Evolutionary conservation across 2,329 filamentous ascomycete species (phyloP).

Genomic region (Apiospora phragmitis): DNA sequence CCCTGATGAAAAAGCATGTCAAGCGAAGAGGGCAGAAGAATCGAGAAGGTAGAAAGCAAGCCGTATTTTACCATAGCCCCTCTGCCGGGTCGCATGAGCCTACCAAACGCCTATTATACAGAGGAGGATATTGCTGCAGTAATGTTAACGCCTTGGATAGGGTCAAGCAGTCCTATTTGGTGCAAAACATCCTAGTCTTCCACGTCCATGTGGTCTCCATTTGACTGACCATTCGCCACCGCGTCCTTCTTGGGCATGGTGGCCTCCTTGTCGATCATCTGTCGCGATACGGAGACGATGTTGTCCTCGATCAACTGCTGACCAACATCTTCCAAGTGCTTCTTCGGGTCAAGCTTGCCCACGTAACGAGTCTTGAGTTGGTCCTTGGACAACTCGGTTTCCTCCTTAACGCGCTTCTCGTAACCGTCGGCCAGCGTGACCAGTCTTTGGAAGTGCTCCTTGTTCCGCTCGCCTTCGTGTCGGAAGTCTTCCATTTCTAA

Average conservation of each 20-base stretch:
- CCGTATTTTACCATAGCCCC: slow-evolving; percentile 28
- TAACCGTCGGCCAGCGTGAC: slow-evolving; percentile 92
- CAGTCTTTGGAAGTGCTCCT: slow-evolving; percentile 83
- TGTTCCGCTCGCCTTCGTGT: slow-evolving; percentile 79
- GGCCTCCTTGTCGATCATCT: slow-evolving; percentile 99
- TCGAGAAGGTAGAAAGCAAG: slow-evolving; percentile 23
- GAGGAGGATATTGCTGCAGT: slow-evolving; percentile 16
- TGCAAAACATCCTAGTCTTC: slow-evolving; percentile 52
- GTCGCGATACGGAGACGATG: slow-evolving; percentile 94
- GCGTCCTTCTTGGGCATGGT: slow-evolving; percentile 76
- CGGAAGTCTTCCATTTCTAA: slow-evolving; percentile 96
- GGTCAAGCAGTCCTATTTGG: slow-evolving; percentile 15
- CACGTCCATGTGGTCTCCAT: slow-evolving; percentile 67
- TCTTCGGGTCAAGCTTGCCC: slow-evolving; percentile 98
- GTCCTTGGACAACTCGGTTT: slow-evolving; percentile 94
- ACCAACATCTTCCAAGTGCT: slow-evolving; percentile 95
- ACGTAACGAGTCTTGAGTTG: slow-evolving; percentile 99
- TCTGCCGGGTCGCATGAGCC: slow-evolving; percentile 27
- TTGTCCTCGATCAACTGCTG: slow-evolving; percentile 99
- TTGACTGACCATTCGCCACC: slow-evolving; percentile 49
- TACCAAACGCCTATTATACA: slow-evolving; percentile 35
- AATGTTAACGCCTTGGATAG: slow-evolving; percentile 19
- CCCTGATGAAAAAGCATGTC: neutral
- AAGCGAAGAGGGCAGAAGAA: neutral
- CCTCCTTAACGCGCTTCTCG: slow-evolving; percentile 98